phyloP scores from a whole-genome alignment of 225 moss, liverwort and hornwort species.

The Marchantia polymorpha region DNA sequence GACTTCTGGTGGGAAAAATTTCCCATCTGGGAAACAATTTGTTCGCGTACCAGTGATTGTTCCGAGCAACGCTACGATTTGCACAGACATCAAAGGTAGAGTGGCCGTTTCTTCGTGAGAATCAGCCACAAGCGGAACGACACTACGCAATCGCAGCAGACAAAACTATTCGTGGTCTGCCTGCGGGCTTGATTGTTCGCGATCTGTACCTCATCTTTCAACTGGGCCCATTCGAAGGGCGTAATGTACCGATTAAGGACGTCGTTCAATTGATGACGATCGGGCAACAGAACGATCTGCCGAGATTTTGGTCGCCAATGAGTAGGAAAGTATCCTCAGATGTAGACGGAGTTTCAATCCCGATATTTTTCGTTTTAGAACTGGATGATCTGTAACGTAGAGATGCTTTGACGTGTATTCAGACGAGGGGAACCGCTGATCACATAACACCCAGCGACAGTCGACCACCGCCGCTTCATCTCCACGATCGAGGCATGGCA shows the following conservation, averaged over 20 bases:
- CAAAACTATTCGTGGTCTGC: background rate
- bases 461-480: background rate
- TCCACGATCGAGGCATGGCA: constrained; percentile 1
- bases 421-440: background rate
- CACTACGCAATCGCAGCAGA: background rate
- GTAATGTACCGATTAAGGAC: background rate
- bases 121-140: background rate
- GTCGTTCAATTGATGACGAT: background rate
- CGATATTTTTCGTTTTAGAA: background rate
- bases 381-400: background rate
- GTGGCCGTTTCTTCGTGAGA: background rate
- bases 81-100: background rate
- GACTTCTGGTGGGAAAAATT: background rate
- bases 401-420: background rate
- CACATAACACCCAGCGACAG: background rate
- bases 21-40: background rate
- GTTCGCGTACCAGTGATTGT: background rate
- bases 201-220: no score
- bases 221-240: background rate
- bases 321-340: background rate
- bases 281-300: background rate
- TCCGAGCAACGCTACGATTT: background rate
- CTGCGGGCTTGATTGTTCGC: background rate
- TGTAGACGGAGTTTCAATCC: background rate
- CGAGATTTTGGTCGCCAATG: background rate